Evolutionary conservation across 345 rosid species (phyloP), one percentile per base, ranked within the genome.

Genomic region (Aquilaria malaccensis): DNA sequence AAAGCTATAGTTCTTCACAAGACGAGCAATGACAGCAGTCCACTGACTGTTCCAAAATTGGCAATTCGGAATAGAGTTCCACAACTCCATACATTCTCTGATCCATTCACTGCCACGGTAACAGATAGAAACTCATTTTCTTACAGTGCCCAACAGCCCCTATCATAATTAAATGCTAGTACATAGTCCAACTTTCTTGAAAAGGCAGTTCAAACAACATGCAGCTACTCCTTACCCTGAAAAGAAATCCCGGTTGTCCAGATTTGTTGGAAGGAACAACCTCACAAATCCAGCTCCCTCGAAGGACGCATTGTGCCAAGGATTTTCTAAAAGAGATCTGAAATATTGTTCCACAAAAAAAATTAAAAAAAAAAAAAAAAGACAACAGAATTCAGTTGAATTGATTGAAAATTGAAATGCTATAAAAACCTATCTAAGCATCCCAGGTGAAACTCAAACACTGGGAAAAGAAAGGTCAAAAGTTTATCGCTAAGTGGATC

Each of bases 31-130:
- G 33, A 94, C 78, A 76, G 90, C 91, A 64, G 87, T 69, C 99
- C 99, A 94, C 66, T 94, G 99, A 79, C 92, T 74, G 68, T 90
- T 94, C 99, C 99, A 94, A 74, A 94, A 94, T 63, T 86, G 99
- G 73, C 95, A 94, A 72, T 90, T 94, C 45, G 99, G 97, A 67
- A 94, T 74, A 0, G 95, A 79, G 80, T 90, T 95, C 99, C 99
- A 94, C 63, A 86, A 63, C 62, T 76, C 84, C 66, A 94, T 65
- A 69, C 80, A 83, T 72, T 80, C 80, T 70, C 64, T 71, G 32
- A 94, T 74, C 97, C 96, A 84, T 71, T 82, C 80, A 70, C 99
- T 94, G 84, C 66, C 74, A 76, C 50, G 71, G 54, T 75, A 73
- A 61, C 46, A 63, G 56, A 55, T 68, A 41, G 59, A 63, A 45